Evolutionary conservation across 2,329 filamentous ascomycete species (phyloP).

Genomic region (Metarhizium brunneum): DNA sequence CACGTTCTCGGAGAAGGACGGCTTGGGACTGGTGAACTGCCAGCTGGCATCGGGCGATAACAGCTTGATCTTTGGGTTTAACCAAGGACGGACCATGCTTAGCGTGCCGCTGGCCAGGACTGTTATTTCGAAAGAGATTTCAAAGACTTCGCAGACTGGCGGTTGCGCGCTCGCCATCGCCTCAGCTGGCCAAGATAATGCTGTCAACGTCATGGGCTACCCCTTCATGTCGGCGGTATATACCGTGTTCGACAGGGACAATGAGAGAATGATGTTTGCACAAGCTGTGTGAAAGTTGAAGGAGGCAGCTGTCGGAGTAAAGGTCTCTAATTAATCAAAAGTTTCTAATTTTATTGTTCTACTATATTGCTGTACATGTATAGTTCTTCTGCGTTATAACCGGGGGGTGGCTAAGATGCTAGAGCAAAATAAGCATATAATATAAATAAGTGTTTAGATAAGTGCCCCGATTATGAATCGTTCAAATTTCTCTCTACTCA

Average conservation of each 20-base stretch:
- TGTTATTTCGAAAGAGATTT: neutral
- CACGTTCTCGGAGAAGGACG: neutral
- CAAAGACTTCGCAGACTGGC: neutral
- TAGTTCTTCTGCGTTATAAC: too few relatives aligned
- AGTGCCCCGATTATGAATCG: too few relatives aligned
- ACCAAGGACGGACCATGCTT: neutral
- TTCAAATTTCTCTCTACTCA: too few relatives aligned
- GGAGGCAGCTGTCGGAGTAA: too few relatives aligned
- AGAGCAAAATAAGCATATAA: too few relatives aligned
- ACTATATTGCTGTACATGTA: too few relatives aligned
- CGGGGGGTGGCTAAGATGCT: too few relatives aligned
- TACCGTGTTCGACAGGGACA: neutral
- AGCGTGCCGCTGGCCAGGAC: neutral
- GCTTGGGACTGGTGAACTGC: neutral
- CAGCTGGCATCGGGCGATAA: neutral
- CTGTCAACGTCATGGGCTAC: neutral
- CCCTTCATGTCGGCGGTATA: neutral
- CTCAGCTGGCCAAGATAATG: neutral
- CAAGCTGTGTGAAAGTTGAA: neutral
- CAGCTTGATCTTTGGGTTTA: neutral
- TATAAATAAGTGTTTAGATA: too few relatives aligned
- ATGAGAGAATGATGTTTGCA: neutral
- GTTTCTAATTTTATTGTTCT: too few relatives aligned
- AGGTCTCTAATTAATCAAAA: too few relatives aligned
- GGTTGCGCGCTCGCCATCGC: neutral